Conservation (phyloP, 73 alveolate species). For the Stentor coeruleus region DNA sequence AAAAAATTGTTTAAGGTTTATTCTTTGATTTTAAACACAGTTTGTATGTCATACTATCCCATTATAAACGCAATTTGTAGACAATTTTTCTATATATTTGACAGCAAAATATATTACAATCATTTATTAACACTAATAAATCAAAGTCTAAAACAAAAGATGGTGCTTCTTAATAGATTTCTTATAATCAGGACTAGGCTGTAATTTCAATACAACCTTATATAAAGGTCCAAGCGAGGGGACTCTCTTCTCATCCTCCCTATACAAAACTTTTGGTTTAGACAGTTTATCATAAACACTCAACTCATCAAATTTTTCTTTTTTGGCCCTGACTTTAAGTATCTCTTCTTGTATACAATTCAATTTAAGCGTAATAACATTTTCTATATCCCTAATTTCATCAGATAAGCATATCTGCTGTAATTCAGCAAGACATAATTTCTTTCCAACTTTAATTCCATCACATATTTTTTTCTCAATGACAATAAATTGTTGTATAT, state of each 20-base stretch:
- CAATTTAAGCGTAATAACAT: not conserved
- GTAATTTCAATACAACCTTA: not conserved
- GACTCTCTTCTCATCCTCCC: too few species aligned
- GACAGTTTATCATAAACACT: not conserved
- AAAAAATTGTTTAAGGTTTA: too few species aligned
- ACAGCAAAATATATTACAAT: too few species aligned
- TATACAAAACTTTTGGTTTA: not conserved
- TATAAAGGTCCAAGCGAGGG: not conserved
- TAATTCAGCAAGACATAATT: not conserved
- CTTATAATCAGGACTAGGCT: not conserved
- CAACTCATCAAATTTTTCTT: conserved; percentile 1
- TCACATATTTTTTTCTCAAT: not conserved
- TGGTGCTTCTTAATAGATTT: not conserved
- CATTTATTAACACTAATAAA: too few species aligned
- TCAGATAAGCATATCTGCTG: not conserved
- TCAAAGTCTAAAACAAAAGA: not conserved
- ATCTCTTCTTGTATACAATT: not conserved
- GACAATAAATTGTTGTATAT: not conserved
- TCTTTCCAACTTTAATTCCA: not conserved
- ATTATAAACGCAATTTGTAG: too few species aligned
- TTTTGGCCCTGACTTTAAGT: not conserved
- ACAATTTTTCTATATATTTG: too few species aligned
- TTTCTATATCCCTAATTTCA: not conserved
- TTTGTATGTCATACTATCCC: too few species aligned
- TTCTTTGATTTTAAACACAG: too few species aligned